phyloP scores from a whole-genome alignment of 139 green algal genomes.

The Microglena sp. region DNA sequence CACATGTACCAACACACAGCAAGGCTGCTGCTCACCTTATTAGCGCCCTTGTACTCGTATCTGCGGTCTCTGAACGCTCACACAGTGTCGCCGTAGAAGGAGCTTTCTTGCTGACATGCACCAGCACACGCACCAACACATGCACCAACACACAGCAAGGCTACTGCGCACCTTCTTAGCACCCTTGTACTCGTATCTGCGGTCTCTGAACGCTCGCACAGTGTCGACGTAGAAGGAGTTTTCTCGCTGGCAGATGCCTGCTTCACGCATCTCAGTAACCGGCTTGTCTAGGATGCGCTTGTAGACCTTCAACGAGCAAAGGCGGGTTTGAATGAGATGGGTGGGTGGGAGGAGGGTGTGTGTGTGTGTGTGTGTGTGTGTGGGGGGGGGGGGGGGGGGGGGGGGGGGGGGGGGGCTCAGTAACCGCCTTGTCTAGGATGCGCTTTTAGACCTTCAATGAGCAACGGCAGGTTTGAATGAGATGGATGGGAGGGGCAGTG shows the following conservation, averaged over 20 bases:
- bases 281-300: conserved; percentile 94
- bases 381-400: neutral
- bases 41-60: conserved; percentile 98
- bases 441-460: no score
- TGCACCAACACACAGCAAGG: neutral
- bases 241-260: conserved; percentile 88
- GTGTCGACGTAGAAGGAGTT: conserved; percentile 94
- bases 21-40: conserved; percentile 22
- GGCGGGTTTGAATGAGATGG: neutral
- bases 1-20: neutral
- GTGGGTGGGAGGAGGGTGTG: neutral
- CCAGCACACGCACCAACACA: conserved; percentile 41
- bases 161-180: conserved; percentile 48
- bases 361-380: conserved; percentile 2
- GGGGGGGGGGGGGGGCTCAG: conserved; percentile 22
- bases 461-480: no score
- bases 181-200: conserved; percentile 98
- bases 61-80: conserved; percentile 90
- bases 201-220: conserved; percentile 83
- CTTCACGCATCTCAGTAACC: conserved; percentile 59
- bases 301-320: conserved; percentile 65
- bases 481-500: no score
- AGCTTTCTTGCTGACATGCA: conserved; percentile 92
- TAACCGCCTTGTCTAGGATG: no score
- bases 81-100: conserved; percentile 86